Evolutionary conservation across 2,329 filamentous ascomycete species (phyloP).

Genomic region (Zasmidium citrigriseum): DNA sequence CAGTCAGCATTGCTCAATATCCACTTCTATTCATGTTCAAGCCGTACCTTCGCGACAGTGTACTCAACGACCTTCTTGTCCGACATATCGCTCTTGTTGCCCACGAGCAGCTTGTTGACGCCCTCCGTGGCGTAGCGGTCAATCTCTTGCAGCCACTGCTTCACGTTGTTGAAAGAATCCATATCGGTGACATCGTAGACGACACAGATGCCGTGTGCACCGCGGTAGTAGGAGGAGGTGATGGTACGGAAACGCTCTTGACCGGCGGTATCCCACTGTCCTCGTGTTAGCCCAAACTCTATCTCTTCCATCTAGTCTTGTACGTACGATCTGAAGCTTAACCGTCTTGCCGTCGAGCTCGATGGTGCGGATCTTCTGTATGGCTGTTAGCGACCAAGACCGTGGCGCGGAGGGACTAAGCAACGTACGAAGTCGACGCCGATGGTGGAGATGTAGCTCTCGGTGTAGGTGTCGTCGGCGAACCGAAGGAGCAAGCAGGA

Average conservation of each 20-base stretch:
- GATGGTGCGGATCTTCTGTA: conserved; percentile 98
- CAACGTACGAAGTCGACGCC: conserved; percentile 93
- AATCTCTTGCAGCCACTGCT: conserved; percentile 99
- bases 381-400: conserved; percentile 35
- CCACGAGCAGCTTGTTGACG: conserved; percentile 98
- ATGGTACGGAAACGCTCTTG: conserved; percentile 99
- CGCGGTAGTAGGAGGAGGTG: conserved; percentile 98
- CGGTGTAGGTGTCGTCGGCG: conserved; percentile 98
- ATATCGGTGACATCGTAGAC: conserved; percentile 99
- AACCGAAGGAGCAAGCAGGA: conserved; percentile 97
- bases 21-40: conserved; percentile 1
- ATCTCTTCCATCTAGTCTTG: neutral
- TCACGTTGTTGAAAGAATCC: conserved; percentile 99
- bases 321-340: conserved; percentile 95
- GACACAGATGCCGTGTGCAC: conserved; percentile 98
- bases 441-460: conserved; percentile 99
- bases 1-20: conserved; percentile 19
- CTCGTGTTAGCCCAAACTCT: neutral
- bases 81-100: conserved; percentile 99
- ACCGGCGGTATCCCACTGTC: conserved; percentile 96
- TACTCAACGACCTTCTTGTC: conserved; percentile 99
- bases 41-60: conserved; percentile 91
- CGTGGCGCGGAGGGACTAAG: neutral
- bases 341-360: conserved; percentile 99
- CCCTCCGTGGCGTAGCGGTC: conserved; percentile 98